A percentile compares a stretch with the other conserved stretches of the same genome.
Conservation (phyloP, 1,139 yeast genomes). For the Blastobotrys elegans region DNA sequence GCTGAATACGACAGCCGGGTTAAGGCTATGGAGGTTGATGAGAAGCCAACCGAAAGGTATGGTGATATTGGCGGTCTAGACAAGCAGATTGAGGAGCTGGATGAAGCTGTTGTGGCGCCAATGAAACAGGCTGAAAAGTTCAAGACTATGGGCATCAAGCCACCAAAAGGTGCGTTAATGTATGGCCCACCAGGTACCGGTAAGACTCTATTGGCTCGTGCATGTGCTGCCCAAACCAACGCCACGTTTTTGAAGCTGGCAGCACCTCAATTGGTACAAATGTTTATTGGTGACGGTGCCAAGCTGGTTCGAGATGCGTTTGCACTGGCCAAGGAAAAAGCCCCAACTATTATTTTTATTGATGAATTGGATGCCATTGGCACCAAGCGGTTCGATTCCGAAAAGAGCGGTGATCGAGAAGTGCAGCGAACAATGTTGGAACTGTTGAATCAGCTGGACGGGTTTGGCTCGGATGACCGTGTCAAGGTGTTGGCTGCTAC, state of each 20-base stretch:
- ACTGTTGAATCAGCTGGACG: slow-evolving; percentile 91
- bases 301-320: slow-evolving; percentile 96
- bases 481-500: slow-evolving; percentile 98
- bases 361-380: slow-evolving; percentile 99
- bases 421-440: slow-evolving; percentile 99
- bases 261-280: slow-evolving; percentile 97
- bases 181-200: slow-evolving; percentile 99
- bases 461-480: slow-evolving; percentile 96
- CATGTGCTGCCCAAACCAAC: slow-evolving; percentile 98
- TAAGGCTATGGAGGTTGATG: slow-evolving; percentile 99
- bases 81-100: slow-evolving; percentile 95
- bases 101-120: slow-evolving; percentile 96
- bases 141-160: slow-evolving; percentile 85
- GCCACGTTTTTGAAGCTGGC: slow-evolving; percentile 97
- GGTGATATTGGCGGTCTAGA: slow-evolving; percentile 97
- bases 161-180: slow-evolving; percentile 98
- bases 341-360: slow-evolving; percentile 95
- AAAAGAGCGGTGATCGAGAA: slow-evolving; percentile 96
- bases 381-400: slow-evolving; percentile 96
- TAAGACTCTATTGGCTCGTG: slow-evolving; percentile 92
- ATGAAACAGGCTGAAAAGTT: slow-evolving; percentile 98
- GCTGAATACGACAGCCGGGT: slow-evolving; percentile 97
- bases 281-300: slow-evolving; percentile 99
- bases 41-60: slow-evolving; percentile 94
- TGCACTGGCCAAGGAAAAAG: slow-evolving; percentile 97